Percentiles rank a stretch among this genome's conserved stretches.
These are phyloP conservation scores for Hyphopichia fennica DNA, from an alignment of 1,139 yeast genomes.

Conservation along the genomic window DNA sequence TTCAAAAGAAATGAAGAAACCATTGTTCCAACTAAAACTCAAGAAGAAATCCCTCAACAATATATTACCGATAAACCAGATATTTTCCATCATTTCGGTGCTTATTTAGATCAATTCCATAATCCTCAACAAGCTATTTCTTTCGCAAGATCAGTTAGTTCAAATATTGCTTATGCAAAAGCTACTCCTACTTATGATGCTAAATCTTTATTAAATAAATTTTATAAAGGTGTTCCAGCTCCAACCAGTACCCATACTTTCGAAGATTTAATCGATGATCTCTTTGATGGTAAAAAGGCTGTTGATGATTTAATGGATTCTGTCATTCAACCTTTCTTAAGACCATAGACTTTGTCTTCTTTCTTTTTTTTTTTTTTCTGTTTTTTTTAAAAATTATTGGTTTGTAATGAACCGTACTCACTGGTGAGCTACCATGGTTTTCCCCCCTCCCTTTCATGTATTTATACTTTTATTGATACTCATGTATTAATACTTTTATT, in stretches of 20 bases:
- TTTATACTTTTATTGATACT: too few relatives aligned
- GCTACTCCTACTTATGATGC: slow-evolving; percentile 6
- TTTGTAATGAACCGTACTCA: too few relatives aligned
- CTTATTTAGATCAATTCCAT: slow-evolving; percentile 4
- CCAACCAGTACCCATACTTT: slow-evolving; percentile 3
- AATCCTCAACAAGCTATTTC: slow-evolving; percentile 6
- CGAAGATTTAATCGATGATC: slow-evolving; percentile 3
- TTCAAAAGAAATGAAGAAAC: neutral
- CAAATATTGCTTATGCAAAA: slow-evolving; percentile 1
- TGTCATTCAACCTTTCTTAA: slow-evolving; percentile 4
- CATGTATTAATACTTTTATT: too few relatives aligned
- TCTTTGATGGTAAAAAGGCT: slow-evolving; percentile 1
- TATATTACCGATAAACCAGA: slow-evolving; percentile 1
- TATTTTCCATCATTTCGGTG: slow-evolving; percentile 4
- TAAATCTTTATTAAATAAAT: slow-evolving; percentile 1
- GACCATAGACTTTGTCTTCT: neutral
- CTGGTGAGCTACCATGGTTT: too few relatives aligned
- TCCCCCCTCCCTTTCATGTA: too few relatives aligned
- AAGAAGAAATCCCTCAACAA: neutral
- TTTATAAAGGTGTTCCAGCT: slow-evolving; percentile 3
- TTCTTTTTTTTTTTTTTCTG: neutral
- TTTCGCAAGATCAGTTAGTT: slow-evolving; percentile 2
- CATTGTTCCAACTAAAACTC: neutral
- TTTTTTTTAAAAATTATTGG: too few relatives aligned
- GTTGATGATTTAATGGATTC: slow-evolving; percentile 2